Conservation (phyloP, 2,329 filamentous ascomycete species). For the Cercospora sesami region DNA sequence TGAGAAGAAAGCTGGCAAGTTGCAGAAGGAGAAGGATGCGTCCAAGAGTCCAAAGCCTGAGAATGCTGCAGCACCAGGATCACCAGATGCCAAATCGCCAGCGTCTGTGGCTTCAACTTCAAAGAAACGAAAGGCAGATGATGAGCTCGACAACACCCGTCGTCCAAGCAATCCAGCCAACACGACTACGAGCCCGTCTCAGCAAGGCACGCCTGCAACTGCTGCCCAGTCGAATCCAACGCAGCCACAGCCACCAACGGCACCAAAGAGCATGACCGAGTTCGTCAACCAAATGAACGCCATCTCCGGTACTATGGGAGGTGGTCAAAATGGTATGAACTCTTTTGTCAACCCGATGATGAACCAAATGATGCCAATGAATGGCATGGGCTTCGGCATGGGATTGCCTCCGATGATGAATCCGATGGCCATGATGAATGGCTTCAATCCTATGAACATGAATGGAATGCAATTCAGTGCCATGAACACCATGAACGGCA, state of each 20-base stretch:
- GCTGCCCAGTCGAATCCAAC: slow-evolving; percentile 39
- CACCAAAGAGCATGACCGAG: slow-evolving; percentile 38
- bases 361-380: slow-evolving; percentile 35
- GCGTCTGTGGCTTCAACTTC: slow-evolving; percentile 42
- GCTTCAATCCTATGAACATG: slow-evolving; percentile 39
- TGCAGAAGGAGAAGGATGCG: slow-evolving; percentile 47
- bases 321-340: slow-evolving; percentile 35
- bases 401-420: slow-evolving; percentile 9
- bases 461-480: slow-evolving; percentile 27
- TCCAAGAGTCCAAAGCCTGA: slow-evolving; percentile 38
- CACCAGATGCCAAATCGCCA: slow-evolving; percentile 37
- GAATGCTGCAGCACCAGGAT: slow-evolving; percentile 22
- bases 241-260: slow-evolving; percentile 28
- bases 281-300: slow-evolving; percentile 51
- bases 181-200: slow-evolving; percentile 42
- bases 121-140: slow-evolving; percentile 83
- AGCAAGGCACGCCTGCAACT: slow-evolving; percentile 40
- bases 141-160: slow-evolving; percentile 54
- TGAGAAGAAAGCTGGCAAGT: slow-evolving; percentile 51
- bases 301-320: slow-evolving; percentile 37
- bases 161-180: slow-evolving; percentile 49
- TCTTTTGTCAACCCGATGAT: slow-evolving; percentile 26
- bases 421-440: slow-evolving; percentile 20
- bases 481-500: slow-evolving; percentile 37
- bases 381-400: slow-evolving; percentile 15